These are phyloP conservation scores for Cyberlindnera xishuangbannaensis DNA, from an alignment of 805 yeast genomes.

Conservation along the genomic window DNA sequence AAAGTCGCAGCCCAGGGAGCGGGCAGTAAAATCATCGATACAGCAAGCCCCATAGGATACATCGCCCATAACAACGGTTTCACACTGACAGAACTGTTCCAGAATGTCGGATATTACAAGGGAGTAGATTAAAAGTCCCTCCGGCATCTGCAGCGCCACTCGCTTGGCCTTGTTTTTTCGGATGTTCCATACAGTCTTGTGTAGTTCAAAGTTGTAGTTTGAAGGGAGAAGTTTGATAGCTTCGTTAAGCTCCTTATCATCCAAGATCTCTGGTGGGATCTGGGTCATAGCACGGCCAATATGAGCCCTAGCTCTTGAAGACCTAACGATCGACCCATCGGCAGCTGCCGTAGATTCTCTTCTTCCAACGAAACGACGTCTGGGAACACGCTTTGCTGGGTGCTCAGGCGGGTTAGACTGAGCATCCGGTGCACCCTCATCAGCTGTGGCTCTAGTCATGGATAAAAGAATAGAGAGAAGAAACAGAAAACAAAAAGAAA, in stretches of 20 bases:
- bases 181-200: constrained; percentile 93
- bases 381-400: constrained; percentile 29
- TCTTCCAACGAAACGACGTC: constrained; percentile 60
- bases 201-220: constrained; percentile 93
- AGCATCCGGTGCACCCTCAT: too few relatives aligned
- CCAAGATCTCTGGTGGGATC: constrained; percentile 78
- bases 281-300: constrained; percentile 70
- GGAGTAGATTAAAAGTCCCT: constrained; percentile 85
- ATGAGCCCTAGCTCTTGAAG: constrained; percentile 27
- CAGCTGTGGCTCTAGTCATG: too few relatives aligned
- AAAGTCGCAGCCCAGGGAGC: constrained; percentile 88
- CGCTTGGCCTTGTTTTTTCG: constrained; percentile 66
- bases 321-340: constrained; percentile 18
- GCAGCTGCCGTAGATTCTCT: constrained; percentile 18
- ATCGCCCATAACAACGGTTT: constrained; percentile 95
- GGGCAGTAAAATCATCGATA: constrained; percentile 93
- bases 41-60: constrained; percentile 99
- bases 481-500: too few relatives aligned
- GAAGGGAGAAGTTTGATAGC: constrained; percentile 80
- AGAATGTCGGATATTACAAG: constrained; percentile 86
- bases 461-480: too few relatives aligned
- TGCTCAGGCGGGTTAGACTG: too few relatives aligned
- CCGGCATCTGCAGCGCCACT: constrained; percentile 97
- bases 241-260: constrained; percentile 75
- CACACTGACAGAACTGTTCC: constrained; percentile 84